Conservation (phyloP, 768 basidiomycete genomes). For the Exidia glandulosa region DNA sequence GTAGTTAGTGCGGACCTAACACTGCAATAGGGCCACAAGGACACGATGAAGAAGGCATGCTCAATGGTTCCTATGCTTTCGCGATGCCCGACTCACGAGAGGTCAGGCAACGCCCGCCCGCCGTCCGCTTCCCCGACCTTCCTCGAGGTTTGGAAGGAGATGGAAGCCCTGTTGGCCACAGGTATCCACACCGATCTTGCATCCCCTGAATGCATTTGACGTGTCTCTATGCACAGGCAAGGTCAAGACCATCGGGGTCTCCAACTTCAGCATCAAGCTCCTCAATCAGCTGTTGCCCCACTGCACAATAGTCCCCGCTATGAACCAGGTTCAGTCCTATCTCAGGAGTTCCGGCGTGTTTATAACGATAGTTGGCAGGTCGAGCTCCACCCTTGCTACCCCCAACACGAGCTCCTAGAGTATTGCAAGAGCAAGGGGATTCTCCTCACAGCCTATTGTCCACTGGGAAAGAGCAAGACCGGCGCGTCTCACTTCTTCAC, state of each 20-base stretch:
- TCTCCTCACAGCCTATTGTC: constrained; percentile 57
- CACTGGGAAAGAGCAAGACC: constrained; percentile 5
- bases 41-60: constrained; percentile 9
- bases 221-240: constrained; percentile 19
- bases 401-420: constrained; percentile 44
- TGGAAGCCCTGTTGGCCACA: constrained; percentile 23
- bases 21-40: constrained; percentile 18
- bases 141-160: constrained; percentile 24
- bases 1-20: background rate
- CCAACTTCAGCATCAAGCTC: constrained; percentile 44
- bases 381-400: constrained; percentile 58
- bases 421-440: constrained; percentile 49
- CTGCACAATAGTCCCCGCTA: constrained; percentile 40
- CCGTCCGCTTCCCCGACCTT: constrained; percentile 20
- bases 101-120: constrained; percentile 9
- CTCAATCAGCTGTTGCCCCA: constrained; percentile 30
- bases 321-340: constrained; percentile 50
- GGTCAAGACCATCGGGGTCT: constrained; percentile 42
- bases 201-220: constrained; percentile 1
- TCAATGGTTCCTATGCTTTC: constrained; percentile 1
- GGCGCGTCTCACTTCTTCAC: constrained; percentile 18
- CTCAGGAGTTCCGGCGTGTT: background rate
- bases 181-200: constrained; percentile 10
- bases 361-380: constrained; percentile 13
- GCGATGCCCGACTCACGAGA: background rate